Conservation (phyloP, 2,329 filamentous ascomycete genomes). For the Venturiaceae sp. region DNA sequence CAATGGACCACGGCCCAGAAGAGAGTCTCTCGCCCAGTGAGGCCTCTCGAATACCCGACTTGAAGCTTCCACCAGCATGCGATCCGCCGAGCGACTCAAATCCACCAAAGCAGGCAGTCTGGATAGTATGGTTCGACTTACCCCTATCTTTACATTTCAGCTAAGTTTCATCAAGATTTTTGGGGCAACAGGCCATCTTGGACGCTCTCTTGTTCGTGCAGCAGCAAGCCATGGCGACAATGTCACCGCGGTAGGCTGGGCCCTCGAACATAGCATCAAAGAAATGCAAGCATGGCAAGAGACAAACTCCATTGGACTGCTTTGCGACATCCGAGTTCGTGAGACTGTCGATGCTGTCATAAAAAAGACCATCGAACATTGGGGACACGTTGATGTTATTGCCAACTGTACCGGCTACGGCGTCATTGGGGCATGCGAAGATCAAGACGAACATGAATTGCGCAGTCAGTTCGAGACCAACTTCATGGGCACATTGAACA, state of each 20-base stretch:
- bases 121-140: constrained; percentile 57
- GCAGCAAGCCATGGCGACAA: constrained; percentile 72
- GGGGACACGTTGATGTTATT: constrained; percentile 77
- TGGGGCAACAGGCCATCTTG: constrained; percentile 95
- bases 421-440: constrained; percentile 90
- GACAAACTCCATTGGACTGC: constrained; percentile 60
- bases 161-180: constrained; percentile 55
- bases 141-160: background rate
- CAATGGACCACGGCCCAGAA: constrained; percentile 17
- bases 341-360: constrained; percentile 68
- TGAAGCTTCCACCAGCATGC: constrained; percentile 70
- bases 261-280: constrained; percentile 62
- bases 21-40: constrained; percentile 22
- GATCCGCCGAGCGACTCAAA: constrained; percentile 68
- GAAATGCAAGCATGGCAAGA: constrained; percentile 63
- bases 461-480: constrained; percentile 97
- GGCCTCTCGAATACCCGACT: constrained; percentile 26
- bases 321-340: constrained; percentile 82
- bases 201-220: constrained; percentile 75
- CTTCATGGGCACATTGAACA: constrained; percentile 90
- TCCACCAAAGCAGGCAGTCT: constrained; percentile 67
- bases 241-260: constrained; percentile 78
- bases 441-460: constrained; percentile 91
- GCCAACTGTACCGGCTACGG: constrained; percentile 90
- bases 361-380: constrained; percentile 59